phyloP scores from a whole-genome alignment of 2,329 filamentous ascomycete species.

The Chrysoporthe cubensis region DNA sequence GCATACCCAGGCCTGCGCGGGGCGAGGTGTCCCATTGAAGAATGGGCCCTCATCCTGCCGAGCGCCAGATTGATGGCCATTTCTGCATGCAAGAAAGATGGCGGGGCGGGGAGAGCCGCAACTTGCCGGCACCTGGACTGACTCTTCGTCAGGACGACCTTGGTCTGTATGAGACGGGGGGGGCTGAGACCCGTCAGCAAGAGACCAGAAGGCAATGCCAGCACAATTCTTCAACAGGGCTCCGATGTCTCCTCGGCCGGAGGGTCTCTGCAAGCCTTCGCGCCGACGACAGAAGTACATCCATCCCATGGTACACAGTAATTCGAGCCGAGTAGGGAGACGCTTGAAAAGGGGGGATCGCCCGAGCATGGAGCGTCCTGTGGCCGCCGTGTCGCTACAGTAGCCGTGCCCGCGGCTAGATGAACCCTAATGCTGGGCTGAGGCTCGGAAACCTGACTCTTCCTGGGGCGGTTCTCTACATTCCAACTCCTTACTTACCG shows the following conservation, averaged over 20 bases:
- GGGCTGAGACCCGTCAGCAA: constrained; percentile 12
- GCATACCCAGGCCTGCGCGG: neutral
- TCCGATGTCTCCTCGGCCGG: neutral
- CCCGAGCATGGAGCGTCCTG: neutral
- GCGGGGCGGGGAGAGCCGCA: constrained; percentile 13
- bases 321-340: neutral
- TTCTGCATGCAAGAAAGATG: constrained; percentile 21
- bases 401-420: constrained; percentile 16
- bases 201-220: constrained; percentile 3
- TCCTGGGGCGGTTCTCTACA: constrained; percentile 16
- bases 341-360: neutral
- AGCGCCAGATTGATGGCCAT: constrained; percentile 18
- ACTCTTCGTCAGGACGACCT: neutral
- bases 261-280: constrained; percentile 4
- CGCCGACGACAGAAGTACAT: constrained; percentile 9
- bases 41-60: neutral
- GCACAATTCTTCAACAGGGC: constrained; percentile 13
- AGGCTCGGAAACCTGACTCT: constrained; percentile 16
- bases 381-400: neutral
- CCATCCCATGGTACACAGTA: neutral
- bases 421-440: constrained; percentile 10
- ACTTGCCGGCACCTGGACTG: constrained; percentile 9
- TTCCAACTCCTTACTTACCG: constrained; percentile 19
- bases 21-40: neutral
- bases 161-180: neutral